Evolutionary conservation across 2,329 filamentous ascomycete genomes (phyloP).

Genomic region (Fusarium tuaranense): DNA sequence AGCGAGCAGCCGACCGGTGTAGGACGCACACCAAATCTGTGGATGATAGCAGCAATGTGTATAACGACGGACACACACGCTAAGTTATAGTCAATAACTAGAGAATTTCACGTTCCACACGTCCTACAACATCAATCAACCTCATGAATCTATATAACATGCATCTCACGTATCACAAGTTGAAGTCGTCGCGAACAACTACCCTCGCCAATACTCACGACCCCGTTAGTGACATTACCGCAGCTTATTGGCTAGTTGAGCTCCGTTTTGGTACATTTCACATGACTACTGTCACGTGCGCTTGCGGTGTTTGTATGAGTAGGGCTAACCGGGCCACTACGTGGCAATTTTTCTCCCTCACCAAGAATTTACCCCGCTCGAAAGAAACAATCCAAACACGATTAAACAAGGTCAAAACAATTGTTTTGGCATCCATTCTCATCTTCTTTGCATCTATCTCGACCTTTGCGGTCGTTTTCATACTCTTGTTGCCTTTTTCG

Average conservation of each 20-base stretch:
- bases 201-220: not conserved
- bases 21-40: not conserved
- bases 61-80: not conserved
- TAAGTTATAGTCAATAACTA: not conserved
- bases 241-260: not conserved
- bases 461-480: not conserved
- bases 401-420: not conserved
- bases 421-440: not conserved
- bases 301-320: not conserved
- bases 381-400: not conserved
- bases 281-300: not conserved
- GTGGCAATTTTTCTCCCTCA: not conserved
- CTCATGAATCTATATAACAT: not conserved
- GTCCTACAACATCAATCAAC: not conserved
- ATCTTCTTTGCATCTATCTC: not conserved
- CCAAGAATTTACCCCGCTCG: not conserved
- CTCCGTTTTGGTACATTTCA: not conserved
- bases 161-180: not conserved
- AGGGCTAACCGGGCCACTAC: not conserved
- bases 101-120: not conserved
- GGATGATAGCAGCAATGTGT: not conserved
- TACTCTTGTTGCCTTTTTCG: not conserved
- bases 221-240: not conserved
- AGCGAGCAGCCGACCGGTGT: not conserved
- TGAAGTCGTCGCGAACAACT: not conserved